Evolutionary conservation across 1,139 yeast genomes (phyloP), one percentile per base, ranked within the genome.

Genomic region (Zygoascus hellenicus): DNA sequence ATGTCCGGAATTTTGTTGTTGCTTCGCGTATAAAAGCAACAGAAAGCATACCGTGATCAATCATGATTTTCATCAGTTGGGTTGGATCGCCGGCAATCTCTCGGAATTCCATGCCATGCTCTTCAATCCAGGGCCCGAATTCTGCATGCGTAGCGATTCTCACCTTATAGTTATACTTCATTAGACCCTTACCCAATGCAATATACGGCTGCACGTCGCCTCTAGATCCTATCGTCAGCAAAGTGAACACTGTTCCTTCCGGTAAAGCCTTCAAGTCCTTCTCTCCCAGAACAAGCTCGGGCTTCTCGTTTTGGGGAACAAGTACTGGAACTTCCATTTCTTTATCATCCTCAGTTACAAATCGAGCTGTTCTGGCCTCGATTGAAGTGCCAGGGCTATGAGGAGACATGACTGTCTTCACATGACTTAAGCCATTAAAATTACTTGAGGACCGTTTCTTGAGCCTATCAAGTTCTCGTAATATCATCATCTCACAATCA

Each of bases 171-270:
- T 97, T 97, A 58, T 90, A 96, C 29, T 71, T 70, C 41, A 78
- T 65, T 42, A 90, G 69, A 0, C 92, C 96, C 56, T 81, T 79
- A 0, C 87, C 94, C n/a, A 90, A 67, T 0, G 97, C 92, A 54
- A 90, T 83, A 61, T 89, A 92, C 0, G 97, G 97, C 63, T 90
- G 97, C 6, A 90, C 97, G 65, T 90, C 97, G 38, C 97, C 97
- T 49, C 97, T 72, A 0, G 96, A 87, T 0, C 97, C 97, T 60
- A 90, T 90, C 0, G 97, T 90, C 49, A 90, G 67, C 48, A 89
- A 68, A 0, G 88, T 83, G 58, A 90, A 77, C 38, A 75, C 77
- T 54, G 45, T 35, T 11, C 45, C 45, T 22, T n/a, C 17, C 5
- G 45, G 45, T 13, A 36, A 22, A 11, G 39, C 30, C 15, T 42